Evolutionary conservation across 495 filamentous ascomycete genomes (phyloP), one percentile per base, ranked within the genome.

Genomic region (Podospora pseudopauciseta): DNA sequence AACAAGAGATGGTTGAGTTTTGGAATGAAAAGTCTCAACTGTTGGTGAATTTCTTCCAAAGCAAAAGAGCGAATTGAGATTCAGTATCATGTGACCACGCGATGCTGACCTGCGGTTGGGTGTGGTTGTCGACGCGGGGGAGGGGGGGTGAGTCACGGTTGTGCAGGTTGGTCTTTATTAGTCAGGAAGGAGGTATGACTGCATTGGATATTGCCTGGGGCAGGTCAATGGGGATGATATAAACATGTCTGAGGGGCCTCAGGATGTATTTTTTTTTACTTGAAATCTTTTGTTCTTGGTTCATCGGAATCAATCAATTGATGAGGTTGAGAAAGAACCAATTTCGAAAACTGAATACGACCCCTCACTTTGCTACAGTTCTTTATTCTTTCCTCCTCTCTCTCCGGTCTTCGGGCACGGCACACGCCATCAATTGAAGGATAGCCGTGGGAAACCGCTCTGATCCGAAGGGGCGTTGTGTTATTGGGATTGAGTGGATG

Each of bases 341-440:
- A 23, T 23, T 23, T 23, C 1, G 23, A 23, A 23, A 2, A 23
- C 23, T 23, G 23, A 23, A 23, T 23, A n/a, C 26, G 18, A 18
- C 28, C 61, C 30, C 30, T 69, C 6, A 15, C 23, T 49, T 16
- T 30, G 44, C 39, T n/a, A 5, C 39, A 2, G 18, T 4, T 44
- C 39, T 20, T 60, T 34, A 59, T 54, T 61, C 63, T 23, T 58
- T 44, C 63, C 26, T 1, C 56, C 32, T 56, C 3, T 23, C 28
- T 28, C 56, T 32, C 15, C 68, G 39, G 68, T 61, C 67, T 68
- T 68, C 67, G 62, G 61, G 56, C 30, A 64, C 61, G 55, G 62
- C 61, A 68, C 67, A 44, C 7, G 30, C 44, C 20, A 27, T 13
- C 5, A 23, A 16, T 4, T n/a, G 5, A 19, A 4, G 5, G 57